Evolutionary conservation across 768 basidiomycete genomes (phyloP).

Genomic region (Auricularia sp.): DNA sequence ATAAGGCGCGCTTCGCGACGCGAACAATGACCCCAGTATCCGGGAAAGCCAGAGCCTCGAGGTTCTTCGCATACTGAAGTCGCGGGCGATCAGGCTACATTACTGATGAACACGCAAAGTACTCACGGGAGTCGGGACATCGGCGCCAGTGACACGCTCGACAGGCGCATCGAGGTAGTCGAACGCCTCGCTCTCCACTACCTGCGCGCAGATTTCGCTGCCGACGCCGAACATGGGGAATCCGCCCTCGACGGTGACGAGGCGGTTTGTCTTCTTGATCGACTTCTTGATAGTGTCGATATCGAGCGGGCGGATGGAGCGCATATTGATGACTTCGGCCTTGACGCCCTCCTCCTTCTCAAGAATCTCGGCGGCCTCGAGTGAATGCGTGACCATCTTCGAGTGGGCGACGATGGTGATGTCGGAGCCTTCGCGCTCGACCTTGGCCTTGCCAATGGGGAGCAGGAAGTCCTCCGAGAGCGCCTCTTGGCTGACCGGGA

Average conservation of each 20-base stretch:
- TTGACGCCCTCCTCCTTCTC: conserved; percentile 89
- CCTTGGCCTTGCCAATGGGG: conserved; percentile 95
- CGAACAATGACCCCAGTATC: conserved; percentile 84
- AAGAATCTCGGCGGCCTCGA: conserved; percentile 88
- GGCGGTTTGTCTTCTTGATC: conserved; percentile 98
- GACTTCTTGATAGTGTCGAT: conserved; percentile 95
- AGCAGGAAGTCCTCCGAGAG: conserved; percentile 92
- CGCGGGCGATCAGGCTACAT: neutral
- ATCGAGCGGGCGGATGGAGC: conserved; percentile 92
- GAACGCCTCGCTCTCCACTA: conserved; percentile 94
- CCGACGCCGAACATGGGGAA: conserved; percentile 99
- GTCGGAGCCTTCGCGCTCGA: conserved; percentile 87
- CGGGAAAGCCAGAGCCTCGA: conserved; percentile 90
- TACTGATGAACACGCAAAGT: neutral
- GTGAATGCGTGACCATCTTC: conserved; percentile 91
- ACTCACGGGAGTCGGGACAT: conserved; percentile 89
- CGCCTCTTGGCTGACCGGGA: conserved; percentile 92
- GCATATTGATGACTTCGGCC: conserved; percentile 95
- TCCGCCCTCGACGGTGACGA: conserved; percentile 93
- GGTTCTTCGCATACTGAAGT: conserved; percentile 73
- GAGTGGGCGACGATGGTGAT: conserved; percentile 95
- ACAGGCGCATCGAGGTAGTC: conserved; percentile 98
- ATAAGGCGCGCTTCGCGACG: conserved; percentile 88
- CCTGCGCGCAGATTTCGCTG: conserved; percentile 96
- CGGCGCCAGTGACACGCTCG: conserved; percentile 92